Conservation (phyloP, 202 grass and related monocot genomes). For the Zoysia matrella region DNA sequence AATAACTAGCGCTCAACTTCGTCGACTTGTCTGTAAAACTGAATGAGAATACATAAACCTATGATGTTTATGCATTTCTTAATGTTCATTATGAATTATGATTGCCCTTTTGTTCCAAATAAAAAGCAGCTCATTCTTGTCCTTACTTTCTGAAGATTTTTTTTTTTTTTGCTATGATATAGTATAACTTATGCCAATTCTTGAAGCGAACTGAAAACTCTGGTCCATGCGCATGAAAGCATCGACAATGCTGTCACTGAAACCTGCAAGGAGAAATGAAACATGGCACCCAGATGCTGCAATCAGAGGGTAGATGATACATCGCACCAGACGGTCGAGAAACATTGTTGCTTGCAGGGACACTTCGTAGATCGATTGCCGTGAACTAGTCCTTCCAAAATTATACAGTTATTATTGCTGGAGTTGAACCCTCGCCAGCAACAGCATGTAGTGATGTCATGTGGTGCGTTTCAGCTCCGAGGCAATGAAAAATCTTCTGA, state of each 20-base stretch:
- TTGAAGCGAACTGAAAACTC: conserved; percentile 2
- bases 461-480: conserved; percentile 11
- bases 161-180: background rate
- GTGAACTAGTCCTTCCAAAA: background rate
- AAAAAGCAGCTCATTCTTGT: background rate
- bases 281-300: conserved; percentile 11
- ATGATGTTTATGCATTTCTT: conserved; percentile 27
- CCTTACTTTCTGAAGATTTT: conserved; percentile 12
- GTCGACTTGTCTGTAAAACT: conserved; percentile 59
- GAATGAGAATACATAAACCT: conserved; percentile 43
- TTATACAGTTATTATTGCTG: conserved; percentile 15
- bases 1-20: conserved; percentile 51
- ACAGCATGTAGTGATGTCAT: conserved; percentile 26
- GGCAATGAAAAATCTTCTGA: background rate
- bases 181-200: background rate
- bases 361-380: background rate
- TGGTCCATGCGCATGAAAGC: background rate
- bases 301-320: background rate
- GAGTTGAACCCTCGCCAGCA: background rate
- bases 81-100: conserved; percentile 12
- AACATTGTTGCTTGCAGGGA: conserved; percentile 18
- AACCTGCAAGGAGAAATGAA: background rate
- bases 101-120: background rate
- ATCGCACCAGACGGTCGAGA: background rate
- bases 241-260: background rate